A percentile compares a stretch with the other conserved stretches of the same genome.
phyloP scores from a whole-genome alignment of 495 filamentous ascomycete genomes.

The Aspergillus sclerotiicarbonarius region DNA sequence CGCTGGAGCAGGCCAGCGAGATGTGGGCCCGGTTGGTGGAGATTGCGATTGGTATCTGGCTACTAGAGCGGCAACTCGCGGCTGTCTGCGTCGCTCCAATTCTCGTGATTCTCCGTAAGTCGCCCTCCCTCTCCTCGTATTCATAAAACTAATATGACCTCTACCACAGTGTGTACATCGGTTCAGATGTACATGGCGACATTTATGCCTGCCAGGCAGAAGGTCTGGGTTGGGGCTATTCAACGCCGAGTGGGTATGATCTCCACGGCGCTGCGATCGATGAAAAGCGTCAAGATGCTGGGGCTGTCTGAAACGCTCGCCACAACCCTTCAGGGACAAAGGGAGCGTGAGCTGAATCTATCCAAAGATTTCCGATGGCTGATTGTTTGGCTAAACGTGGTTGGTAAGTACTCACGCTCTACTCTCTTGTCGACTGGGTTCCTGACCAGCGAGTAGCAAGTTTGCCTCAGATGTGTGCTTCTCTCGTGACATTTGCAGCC shows the following conservation, averaged over 20 bases:
- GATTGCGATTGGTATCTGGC: slow-evolving; percentile 49
- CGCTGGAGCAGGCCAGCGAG: slow-evolving; percentile 42
- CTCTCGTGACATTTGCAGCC: slow-evolving; percentile 39
- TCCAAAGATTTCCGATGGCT: neutral
- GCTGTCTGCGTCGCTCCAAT: slow-evolving; percentile 45
- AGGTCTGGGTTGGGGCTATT: slow-evolving; percentile 50
- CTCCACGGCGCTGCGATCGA: slow-evolving; percentile 47
- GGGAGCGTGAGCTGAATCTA: neutral
- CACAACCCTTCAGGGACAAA: slow-evolving; percentile 26
- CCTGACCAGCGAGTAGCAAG: slow-evolving; percentile 22
- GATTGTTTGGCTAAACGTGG: slow-evolving; percentile 5
- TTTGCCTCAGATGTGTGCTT: slow-evolving; percentile 29
- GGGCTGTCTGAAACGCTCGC: slow-evolving; percentile 46
- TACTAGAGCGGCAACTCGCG: slow-evolving; percentile 52
- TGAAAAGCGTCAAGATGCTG: slow-evolving; percentile 60
- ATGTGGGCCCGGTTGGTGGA: slow-evolving; percentile 51
- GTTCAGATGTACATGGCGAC: slow-evolving; percentile 18
- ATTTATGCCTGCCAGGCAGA: slow-evolving; percentile 20
- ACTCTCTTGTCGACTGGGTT: neutral
- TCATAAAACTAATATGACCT: neutral
- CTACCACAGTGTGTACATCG: slow-evolving; percentile 21
- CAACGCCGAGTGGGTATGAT: slow-evolving; percentile 53
- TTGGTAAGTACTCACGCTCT: neutral
- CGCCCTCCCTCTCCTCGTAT: neutral
- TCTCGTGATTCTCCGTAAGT: slow-evolving; percentile 43